Evolutionary conservation across 2,329 filamentous ascomycete genomes (phyloP), one percentile per base, ranked within the genome.

Genomic region (Chalaropsis ovoidea): DNA sequence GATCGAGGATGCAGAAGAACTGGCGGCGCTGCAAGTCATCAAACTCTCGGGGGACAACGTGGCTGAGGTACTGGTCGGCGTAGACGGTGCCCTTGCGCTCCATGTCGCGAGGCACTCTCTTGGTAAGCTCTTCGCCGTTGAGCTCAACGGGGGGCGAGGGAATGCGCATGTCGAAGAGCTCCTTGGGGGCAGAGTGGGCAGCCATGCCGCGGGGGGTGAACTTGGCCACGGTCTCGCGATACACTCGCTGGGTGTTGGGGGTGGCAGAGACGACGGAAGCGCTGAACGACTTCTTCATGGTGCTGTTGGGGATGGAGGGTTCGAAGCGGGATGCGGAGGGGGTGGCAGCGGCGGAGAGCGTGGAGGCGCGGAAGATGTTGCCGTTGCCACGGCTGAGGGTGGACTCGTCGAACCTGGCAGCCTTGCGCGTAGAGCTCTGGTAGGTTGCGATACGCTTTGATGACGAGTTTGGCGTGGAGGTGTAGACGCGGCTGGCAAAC

Each of bases 1-100:
- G 75, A 70, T 85, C 82, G 69, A 85, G 80, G 68, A 85, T 81
- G 71, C 82, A 85, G 70, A 84, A 85, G 71, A 84, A 85, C 74
- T 85, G 82, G 66, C 82, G 80, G 61, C 81, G 78, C 72, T 85
- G 82, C 63, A 82, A 76, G 62, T 85, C 82, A 68, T 82, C 81
- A 68, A 84, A 79, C 54, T 82, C 79, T 31, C 78, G 73, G 1
- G 82, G 82, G 69, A 82, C 84, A 41, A 83, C 78, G 67, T 84
- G 79, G 1, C 77, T 76, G 47, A 85, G 75, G 66, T 80, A 85
- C 72, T 85, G 80, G 70, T 84, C 82, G 39, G 82, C 82, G 67
- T 85, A 85, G 67, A 84, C 78, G 58, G 82, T 82, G 3, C 80
- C 78, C 67, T 78, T 77, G 11, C 79, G 75, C 61, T 77, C 78